Conservation (phyloP, 371 early-diverging fungal genomes). For the Mucor sp. region DNA sequence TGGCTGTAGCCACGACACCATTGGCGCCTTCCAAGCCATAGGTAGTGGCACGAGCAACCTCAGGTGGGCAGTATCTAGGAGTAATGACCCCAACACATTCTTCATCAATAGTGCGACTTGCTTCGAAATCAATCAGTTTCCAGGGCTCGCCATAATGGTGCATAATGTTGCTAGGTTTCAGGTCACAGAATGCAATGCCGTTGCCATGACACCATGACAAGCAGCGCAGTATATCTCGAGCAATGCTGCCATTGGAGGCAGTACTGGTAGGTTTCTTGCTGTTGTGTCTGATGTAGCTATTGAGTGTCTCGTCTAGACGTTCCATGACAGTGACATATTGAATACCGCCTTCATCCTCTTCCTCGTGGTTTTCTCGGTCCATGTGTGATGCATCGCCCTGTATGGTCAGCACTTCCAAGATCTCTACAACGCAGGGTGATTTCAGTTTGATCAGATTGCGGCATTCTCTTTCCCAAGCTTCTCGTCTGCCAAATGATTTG, state of each 20-base stretch:
- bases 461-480: constrained; percentile 57
- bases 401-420: constrained; percentile 50
- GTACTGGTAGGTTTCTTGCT: background rate
- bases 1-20: constrained; percentile 51
- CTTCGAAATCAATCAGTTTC: constrained; percentile 54
- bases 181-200: constrained; percentile 38
- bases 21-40: constrained; percentile 53
- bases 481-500: constrained; percentile 50
- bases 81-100: constrained; percentile 31
- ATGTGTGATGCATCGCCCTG: constrained; percentile 24
- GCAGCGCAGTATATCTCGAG: constrained; percentile 33
- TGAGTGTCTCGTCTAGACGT: constrained; percentile 40
- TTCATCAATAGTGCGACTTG: constrained; percentile 45
- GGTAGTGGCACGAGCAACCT: constrained; percentile 51
- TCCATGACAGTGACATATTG: constrained; percentile 48
- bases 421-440: constrained; percentile 41
- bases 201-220: constrained; percentile 43
- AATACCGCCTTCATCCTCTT: constrained; percentile 29
- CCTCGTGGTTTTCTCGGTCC: background rate
- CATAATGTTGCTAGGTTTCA: constrained; percentile 50
- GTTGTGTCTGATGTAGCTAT: constrained; percentile 13
- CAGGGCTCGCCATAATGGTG: constrained; percentile 23
- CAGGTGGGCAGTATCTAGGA: constrained; percentile 42
- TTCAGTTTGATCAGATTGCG: constrained; percentile 40
- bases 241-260: constrained; percentile 14